Conservation (phyloP, 257 asterid species). For the Eustoma russellianum region DNA sequence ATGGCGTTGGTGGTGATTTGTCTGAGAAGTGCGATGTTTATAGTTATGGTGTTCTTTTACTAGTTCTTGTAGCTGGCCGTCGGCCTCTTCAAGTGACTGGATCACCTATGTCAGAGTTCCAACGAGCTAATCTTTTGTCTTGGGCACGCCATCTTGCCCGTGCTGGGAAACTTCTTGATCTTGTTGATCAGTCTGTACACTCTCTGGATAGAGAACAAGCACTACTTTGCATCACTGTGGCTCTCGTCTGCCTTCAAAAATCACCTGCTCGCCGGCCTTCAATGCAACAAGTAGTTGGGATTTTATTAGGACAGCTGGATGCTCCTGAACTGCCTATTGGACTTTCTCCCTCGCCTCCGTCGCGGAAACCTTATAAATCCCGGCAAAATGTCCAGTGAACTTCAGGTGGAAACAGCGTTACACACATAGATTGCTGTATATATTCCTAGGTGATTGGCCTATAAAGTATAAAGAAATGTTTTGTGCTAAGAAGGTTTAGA, state of each 20-base stretch:
- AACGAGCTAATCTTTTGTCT: slow-evolving; percentile 73
- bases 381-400: slow-evolving; percentile 62
- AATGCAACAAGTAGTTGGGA: slow-evolving; percentile 76
- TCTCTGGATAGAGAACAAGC: slow-evolving; percentile 56
- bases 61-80: slow-evolving; percentile 80
- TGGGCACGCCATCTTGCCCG: slow-evolving; percentile 93
- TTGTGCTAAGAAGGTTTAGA: not conserved
- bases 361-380: slow-evolving; percentile 48
- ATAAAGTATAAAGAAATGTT: not conserved
- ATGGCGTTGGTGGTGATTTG: slow-evolving; percentile 60
- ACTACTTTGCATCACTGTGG: slow-evolving; percentile 64
- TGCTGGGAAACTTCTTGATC: slow-evolving; percentile 78
- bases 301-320: slow-evolving; percentile 56
- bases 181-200: slow-evolving; percentile 57
- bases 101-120: slow-evolving; percentile 88
- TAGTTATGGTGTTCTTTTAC: slow-evolving; percentile 69
- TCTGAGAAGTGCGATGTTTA: slow-evolving; percentile 93
- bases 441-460: not conserved
- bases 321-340: slow-evolving; percentile 71
- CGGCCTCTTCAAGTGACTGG: slow-evolving; percentile 95
- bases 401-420: slow-evolving; percentile 8
- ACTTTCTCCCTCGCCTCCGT: slow-evolving; percentile 66
- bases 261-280: slow-evolving; percentile 75
- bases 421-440: not conserved
- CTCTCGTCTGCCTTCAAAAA: slow-evolving; percentile 77